Evolutionary conservation across 305 asterid species (phyloP), one percentile per base, ranked within the genome.

Genomic region (Salvia sclarea): DNA sequence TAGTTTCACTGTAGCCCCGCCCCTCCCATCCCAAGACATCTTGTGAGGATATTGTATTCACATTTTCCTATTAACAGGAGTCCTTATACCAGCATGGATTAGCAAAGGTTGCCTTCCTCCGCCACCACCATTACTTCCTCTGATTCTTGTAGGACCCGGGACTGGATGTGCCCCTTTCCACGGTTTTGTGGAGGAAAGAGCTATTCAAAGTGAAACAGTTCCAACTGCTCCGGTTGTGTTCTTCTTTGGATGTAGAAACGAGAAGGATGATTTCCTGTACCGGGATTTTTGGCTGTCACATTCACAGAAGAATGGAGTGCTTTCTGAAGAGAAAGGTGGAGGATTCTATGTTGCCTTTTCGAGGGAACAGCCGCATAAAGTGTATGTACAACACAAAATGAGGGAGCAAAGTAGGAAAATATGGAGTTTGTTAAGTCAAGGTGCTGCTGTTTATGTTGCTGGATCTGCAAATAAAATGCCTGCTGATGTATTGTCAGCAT

Each of bases 401-500:
- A 66, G 76, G 66, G 96, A 88, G 79, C 88, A 85, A 41, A 81
- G 96, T 69, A 21, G 6, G 40, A 90, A 73, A 75, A 71, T 87
- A 65, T 88, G 96, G 97, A 83, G 75, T 68, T 69, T 93, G 85
- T 81, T 93, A 8, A 70, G 56, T 50, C 84, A 75, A 57, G 97
- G 96, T 68, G 97, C 97, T 71, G 87, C 86, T 28, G 74, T 90
- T 55, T 93, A 90, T 70, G 82, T 90, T 44, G 89, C 98, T n/a
- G 98, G 98, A 71, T 93, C 98, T 70, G 92, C 98, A 21, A 78
- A 82, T 69, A 88, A 93, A 76, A 90, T 93, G 98, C 98, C 98
- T 28, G 60, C 85, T 3, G 98, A 93, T 73, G 97, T 93, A 38
- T 64, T 87, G 56, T 77, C 85, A 8, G 87, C 92, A 0, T 82